Evolutionary conservation across 371 early-diverging fungal species (phyloP).

Genomic region (Mortierella sp.): DNA sequence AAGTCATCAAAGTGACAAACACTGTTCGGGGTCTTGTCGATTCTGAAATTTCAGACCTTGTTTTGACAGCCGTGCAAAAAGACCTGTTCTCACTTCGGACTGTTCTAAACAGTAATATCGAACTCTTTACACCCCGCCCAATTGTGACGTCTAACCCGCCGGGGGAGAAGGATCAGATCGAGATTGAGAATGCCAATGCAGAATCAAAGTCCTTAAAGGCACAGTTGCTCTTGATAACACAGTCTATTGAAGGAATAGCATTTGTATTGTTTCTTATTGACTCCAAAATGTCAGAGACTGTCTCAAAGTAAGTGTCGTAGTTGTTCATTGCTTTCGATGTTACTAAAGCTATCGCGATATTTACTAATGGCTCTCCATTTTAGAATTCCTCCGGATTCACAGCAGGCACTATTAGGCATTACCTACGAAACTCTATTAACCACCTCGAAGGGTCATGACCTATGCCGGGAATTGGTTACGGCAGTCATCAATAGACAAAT

Average conservation of each 20-base stretch:
- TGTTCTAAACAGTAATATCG: slow-evolving; percentile 61
- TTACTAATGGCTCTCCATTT: not conserved
- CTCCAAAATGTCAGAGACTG: slow-evolving; percentile 69
- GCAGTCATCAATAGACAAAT: slow-evolving; percentile 79
- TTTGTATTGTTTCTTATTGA: slow-evolving; percentile 82
- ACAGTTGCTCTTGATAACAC: slow-evolving; percentile 72
- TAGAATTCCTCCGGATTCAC: slow-evolving; percentile 58
- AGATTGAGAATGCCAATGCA: slow-evolving; percentile 49
- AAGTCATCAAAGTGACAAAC: slow-evolving; percentile 60
- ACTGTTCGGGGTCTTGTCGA: slow-evolving; percentile 40
- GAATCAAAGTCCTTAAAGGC: slow-evolving; percentile 82
- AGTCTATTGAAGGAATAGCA: slow-evolving; percentile 79
- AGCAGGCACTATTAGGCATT: slow-evolving; percentile 60
- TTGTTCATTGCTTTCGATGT: not conserved
- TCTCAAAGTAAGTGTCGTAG: slow-evolving; percentile 59
- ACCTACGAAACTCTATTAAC: slow-evolving; percentile 76
- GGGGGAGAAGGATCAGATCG: slow-evolving; percentile 47
- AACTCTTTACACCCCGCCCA: slow-evolving; percentile 43
- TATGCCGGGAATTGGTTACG: slow-evolving; percentile 77
- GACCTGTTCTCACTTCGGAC: slow-evolving; percentile 62
- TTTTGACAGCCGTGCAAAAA: slow-evolving; percentile 61
- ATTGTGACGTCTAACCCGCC: slow-evolving; percentile 47
- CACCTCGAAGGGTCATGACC: slow-evolving; percentile 68
- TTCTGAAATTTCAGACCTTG: slow-evolving; percentile 53
- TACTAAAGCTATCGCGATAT: not conserved